Conservation (phyloP, 306 rosid genomes). For the Quercus alba region DNA sequence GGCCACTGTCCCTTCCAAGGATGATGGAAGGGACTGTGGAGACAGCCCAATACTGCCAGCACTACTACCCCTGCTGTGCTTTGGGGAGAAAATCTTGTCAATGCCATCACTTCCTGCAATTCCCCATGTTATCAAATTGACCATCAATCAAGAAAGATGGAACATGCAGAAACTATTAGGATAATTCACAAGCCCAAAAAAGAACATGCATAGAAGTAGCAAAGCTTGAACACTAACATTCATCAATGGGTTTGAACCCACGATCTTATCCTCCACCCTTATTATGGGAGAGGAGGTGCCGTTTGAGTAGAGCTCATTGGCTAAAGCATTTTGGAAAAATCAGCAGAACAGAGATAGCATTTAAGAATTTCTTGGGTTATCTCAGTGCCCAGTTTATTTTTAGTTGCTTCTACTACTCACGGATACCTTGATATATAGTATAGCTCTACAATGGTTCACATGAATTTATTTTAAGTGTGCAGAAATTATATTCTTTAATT, state of each 20-base stretch:
- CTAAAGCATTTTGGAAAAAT: too few relatives aligned
- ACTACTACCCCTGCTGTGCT: conserved; percentile 51
- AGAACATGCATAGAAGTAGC: background rate
- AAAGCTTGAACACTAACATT: background rate
- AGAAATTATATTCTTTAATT: background rate
- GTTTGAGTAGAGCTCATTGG: too few relatives aligned
- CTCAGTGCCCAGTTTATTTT: background rate
- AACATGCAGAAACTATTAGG: background rate
- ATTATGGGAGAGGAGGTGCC: too few relatives aligned
- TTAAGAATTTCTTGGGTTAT: too few relatives aligned
- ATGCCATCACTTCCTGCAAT: conserved; percentile 88
- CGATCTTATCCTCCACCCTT: too few relatives aligned
- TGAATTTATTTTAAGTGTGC: background rate
- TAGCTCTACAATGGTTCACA: background rate
- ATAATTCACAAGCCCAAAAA: background rate
- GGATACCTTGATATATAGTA: too few relatives aligned
- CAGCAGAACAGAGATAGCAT: too few relatives aligned
- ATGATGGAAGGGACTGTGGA: conserved; percentile 41
- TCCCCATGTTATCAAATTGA: conserved; percentile 12
- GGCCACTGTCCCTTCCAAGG: conserved; percentile 57
- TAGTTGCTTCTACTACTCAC: background rate
- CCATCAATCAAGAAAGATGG: background rate
- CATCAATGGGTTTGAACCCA: too few relatives aligned
- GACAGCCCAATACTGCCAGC: conserved; percentile 43
- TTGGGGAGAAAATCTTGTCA: conserved; percentile 71